A percentile compares a stretch with the other conserved stretches of the same genome.
Evolutionary conservation across 495 filamentous ascomycete species (phyloP).

Genomic region (Evernia prunastri): DNA sequence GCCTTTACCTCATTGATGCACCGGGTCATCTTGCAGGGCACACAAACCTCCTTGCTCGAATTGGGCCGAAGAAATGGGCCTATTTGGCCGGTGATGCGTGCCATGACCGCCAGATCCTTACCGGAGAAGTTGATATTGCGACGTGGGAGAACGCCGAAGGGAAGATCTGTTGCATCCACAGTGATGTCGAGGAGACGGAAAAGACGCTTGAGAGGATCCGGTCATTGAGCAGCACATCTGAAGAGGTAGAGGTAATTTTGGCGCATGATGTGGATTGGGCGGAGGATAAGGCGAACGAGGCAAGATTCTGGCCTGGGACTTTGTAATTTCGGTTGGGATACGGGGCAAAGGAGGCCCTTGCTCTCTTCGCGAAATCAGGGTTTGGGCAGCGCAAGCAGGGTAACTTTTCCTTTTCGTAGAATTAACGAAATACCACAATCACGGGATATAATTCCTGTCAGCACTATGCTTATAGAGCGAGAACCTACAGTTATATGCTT

Average conservation of each 20-base stretch:
- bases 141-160: conserved; percentile 1
- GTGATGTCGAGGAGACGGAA: background rate
- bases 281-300: background rate
- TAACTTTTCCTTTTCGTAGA: too few species aligned
- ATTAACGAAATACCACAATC: too few species aligned
- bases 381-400: too few species aligned
- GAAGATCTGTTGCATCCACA: background rate
- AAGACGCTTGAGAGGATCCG: background rate
- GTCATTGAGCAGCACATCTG: background rate
- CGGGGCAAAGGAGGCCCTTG: too few species aligned
- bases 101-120: conserved; percentile 1
- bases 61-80: background rate
- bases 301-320: background rate
- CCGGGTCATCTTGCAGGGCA: conserved; percentile 8
- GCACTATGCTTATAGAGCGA: too few species aligned
- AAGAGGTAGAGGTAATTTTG: conserved; percentile 1
- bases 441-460: too few species aligned
- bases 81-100: conserved; percentile 8
- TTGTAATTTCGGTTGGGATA: conserved; percentile 4
- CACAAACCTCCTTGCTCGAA: background rate
- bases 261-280: conserved; percentile 9
- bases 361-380: too few species aligned
- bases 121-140: conserved; percentile 2
- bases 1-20: background rate
- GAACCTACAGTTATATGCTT: too few species aligned